Base-by-base conservation (phyloP, 495 filamentous ascomycete genomes). In the Aspergillus ostianus region DNA sequence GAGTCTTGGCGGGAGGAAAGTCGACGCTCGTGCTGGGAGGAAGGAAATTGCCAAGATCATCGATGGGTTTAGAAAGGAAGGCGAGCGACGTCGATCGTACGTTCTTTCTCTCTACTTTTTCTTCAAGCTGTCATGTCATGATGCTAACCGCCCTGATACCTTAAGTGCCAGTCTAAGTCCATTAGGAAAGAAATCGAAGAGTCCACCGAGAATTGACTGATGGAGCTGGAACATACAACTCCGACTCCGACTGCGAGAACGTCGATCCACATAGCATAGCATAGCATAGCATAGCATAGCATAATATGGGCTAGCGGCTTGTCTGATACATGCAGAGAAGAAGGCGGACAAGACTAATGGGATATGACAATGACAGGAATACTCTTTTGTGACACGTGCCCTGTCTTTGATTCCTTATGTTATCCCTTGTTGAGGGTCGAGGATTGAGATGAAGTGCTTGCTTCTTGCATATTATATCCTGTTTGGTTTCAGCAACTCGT, bases 41-140 rank as follows among this genome's bases (percentile, higher is more conserved):
- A 96, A 92, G 73, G 90, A 95, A 67, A 97, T 99, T 81, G 73
- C 93, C 57, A 86, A 82, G 69, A 90, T 92, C 27, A 93, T 96
- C 53, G 90, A 96, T 60, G 84, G 76, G 5, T 83, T 91, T 64
- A 79, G 91, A 36, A 90, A 90, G 71, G 91, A 97, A 73, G 92
- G 90, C 21, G 89, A 92, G 69, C 80, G 87, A 61, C 76, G 92
- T 61, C 80, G 91, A 75, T 89, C 87, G 87, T 90, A 77, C 77
- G 87, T 82, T 12, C 10, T 66, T 63, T 61, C 41, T 67, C 64
- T 18, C 67, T 48, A 59, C 21, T 49, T 27, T 27, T 2, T 29
- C 3, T 30, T 49, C 19, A n/a, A 47, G 51, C 48, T 30, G 12
- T 47, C 13, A 47, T 45, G 13, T 63, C 20, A 20, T 32, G 8